Evolutionary conservation across 805 yeast species (phyloP).

Genomic region (Saturnispora silvae): DNA sequence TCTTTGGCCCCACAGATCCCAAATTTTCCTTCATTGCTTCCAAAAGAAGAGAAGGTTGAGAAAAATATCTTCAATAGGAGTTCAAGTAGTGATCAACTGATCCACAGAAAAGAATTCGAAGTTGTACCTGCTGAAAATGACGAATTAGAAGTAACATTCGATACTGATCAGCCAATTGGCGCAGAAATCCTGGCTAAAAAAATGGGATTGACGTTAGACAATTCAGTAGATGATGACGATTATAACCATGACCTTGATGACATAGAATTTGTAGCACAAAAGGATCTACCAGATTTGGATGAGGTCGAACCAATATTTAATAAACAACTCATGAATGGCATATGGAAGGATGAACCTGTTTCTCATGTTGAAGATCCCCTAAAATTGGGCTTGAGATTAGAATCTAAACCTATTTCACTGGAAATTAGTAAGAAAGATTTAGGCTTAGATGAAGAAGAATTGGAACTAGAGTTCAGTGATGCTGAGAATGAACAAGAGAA

Average conservation of each 20-base stretch:
- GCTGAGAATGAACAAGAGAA: constrained; percentile 8
- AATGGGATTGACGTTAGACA: constrained; percentile 9
- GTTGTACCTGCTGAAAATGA: constrained; percentile 4
- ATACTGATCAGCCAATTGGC: constrained; percentile 2
- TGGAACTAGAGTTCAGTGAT: constrained; percentile 21
- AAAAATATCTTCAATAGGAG: constrained; percentile 1
- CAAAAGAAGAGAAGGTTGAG: not conserved
- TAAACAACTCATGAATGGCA: constrained; percentile 21
- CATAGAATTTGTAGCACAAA: constrained; percentile 26
- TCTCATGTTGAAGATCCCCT: constrained; percentile 18
- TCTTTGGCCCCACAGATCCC: not conserved
- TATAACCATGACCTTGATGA: too few species aligned
- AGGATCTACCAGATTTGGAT: constrained; percentile 1
- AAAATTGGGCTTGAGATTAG: constrained; percentile 14
- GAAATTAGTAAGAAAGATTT: constrained; percentile 6
- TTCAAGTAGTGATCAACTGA: not conserved
- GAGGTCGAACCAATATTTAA: constrained; percentile 24
- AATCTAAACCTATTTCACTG: constrained; percentile 2
- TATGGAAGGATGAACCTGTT: constrained; percentile 11
- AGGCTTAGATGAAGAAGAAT: constrained; percentile 9
- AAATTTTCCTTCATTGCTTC: not conserved
- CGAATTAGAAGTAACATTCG: constrained; percentile 5
- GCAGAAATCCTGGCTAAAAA: constrained; percentile 1
- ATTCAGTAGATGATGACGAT: constrained; percentile 29
- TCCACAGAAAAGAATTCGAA: not conserved